Evolutionary conservation across 2,329 filamentous ascomycete species (phyloP), one percentile per base, ranked within the genome.

Genomic region (Ophiostoma ulmi): DNA sequence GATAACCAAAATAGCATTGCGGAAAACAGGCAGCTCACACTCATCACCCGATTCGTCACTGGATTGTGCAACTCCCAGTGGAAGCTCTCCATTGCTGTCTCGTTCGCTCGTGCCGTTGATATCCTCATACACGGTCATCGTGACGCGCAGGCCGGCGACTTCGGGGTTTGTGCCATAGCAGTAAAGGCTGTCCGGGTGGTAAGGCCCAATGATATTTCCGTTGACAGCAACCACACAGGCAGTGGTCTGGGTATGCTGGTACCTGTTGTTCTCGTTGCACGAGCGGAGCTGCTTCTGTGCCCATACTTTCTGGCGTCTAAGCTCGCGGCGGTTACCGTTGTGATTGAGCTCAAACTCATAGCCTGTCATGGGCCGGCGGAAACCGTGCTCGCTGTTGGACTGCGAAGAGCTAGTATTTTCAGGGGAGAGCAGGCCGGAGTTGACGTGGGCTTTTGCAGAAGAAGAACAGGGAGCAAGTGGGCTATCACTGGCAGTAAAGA

Each of bases 261-360:
- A 75, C 0, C 72, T 71, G 38, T 72, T 72, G 69, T 74, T 75
- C 65, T 75, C 74, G 22, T 74, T 75, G 74, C 74, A 75, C 22
- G 74, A 72, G 17, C 61, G 52, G 38, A 75, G 70, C 70, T 75
- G 74, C 8, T 20, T 14, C 5, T 58, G 70, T 0, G 74, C 74
- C 74, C 74, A 75, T 20, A 31, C 11, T 71, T 74, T 71, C 52
- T 75, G 74, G 2, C 68, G 70, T 10, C 35, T 3, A 2, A 75
- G 73, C 64, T 75, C 74, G 11, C 36, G 55, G 11, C 69, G 68
- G 70, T 75, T 75, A 31, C 44, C 67, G 7, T 67, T 65, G 26
- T 75, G 73, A 55, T 74, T 72, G 22, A 75, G 73, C 71, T 75
- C 74, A 63, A 72, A 75, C 69, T 75, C 74, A 55, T 75, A 75